phyloP scores from a whole-genome alignment of 495 filamentous ascomycete species.

The Aspergillus nanangensis region DNA sequence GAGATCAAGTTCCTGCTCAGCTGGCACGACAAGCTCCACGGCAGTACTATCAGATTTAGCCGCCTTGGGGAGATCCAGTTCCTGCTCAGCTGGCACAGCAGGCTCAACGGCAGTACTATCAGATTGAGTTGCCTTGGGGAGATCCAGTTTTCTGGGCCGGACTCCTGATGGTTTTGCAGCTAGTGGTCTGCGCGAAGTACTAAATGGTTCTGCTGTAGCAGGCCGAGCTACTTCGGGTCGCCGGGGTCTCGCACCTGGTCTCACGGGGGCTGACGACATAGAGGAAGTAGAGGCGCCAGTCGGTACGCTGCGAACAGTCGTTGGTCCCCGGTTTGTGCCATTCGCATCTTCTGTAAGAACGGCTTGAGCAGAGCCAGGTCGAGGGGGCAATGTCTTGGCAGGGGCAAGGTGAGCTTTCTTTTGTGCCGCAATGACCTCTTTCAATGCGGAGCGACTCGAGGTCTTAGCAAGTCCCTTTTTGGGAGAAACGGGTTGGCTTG shows the following conservation, averaged over 20 bases:
- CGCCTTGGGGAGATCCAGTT: too few species aligned
- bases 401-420: conserved; percentile 56
- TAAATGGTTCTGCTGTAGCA: conserved; percentile 49
- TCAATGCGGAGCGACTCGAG: conserved; percentile 52
- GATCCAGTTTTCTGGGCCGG: neutral
- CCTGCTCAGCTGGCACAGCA: too few species aligned
- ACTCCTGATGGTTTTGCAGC: conserved; percentile 57
- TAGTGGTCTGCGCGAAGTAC: too few species aligned
- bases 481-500: conserved; percentile 31
- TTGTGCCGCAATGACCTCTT: conserved; percentile 77
- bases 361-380: conserved; percentile 70
- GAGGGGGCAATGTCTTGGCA: conserved; percentile 56
- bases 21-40: too few species aligned
- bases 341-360: conserved; percentile 46
- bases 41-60: too few species aligned
- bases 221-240: too few species aligned
- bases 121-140: neutral
- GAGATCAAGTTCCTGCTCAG: too few species aligned
- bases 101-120: too few species aligned
- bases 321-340: too few species aligned
- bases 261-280: conserved; percentile 55
- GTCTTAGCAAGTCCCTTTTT: conserved; percentile 46
- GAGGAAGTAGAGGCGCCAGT: conserved; percentile 35
- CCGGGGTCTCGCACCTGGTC: conserved; percentile 43
- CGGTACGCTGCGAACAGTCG: too few species aligned